Evolutionary conservation across 108 stramenopile genomes (phyloP).

Genomic region (Schizochytrium sp.): DNA sequence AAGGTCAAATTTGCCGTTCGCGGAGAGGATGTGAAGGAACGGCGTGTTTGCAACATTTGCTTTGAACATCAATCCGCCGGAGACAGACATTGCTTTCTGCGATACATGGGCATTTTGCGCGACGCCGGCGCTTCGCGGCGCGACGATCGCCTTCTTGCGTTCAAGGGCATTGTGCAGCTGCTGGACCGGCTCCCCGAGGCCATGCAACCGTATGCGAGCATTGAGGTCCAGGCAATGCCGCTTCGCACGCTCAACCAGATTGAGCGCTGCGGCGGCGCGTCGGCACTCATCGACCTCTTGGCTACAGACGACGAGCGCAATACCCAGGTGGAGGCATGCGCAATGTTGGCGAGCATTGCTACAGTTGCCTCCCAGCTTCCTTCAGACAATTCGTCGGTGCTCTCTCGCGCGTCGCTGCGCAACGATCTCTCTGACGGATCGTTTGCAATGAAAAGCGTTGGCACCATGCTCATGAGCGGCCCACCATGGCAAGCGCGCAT

Average conservation of each 20-base stretch:
- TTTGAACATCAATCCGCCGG: conserved; percentile 1
- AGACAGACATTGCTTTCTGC: not conserved
- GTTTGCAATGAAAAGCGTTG: not conserved
- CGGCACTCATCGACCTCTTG: not conserved
- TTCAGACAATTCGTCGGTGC: not conserved
- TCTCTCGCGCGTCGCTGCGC: not conserved
- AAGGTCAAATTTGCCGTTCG: not conserved
- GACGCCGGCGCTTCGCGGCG: not conserved
- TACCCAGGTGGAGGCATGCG: not conserved
- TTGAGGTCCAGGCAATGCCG: not conserved
- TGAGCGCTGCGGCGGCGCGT: not conserved
- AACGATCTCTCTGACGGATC: not conserved
- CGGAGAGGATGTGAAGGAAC: not conserved
- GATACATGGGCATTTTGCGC: not conserved
- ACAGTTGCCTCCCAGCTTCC: not conserved
- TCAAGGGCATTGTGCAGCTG: not conserved
- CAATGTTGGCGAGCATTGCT: not conserved
- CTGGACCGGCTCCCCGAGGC: not conserved
- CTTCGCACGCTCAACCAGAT: not conserved
- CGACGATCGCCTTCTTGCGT: not conserved
- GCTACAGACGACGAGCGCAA: not conserved
- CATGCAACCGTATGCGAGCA: not conserved
- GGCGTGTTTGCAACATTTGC: not conserved
- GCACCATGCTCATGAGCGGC: not conserved
- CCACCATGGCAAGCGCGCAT: not conserved